A percentile compares a stretch with the other conserved stretches of the same genome.
Evolutionary conservation across 2,329 filamentous ascomycete species (phyloP).

Genomic region (Fusarium goolgardi): DNA sequence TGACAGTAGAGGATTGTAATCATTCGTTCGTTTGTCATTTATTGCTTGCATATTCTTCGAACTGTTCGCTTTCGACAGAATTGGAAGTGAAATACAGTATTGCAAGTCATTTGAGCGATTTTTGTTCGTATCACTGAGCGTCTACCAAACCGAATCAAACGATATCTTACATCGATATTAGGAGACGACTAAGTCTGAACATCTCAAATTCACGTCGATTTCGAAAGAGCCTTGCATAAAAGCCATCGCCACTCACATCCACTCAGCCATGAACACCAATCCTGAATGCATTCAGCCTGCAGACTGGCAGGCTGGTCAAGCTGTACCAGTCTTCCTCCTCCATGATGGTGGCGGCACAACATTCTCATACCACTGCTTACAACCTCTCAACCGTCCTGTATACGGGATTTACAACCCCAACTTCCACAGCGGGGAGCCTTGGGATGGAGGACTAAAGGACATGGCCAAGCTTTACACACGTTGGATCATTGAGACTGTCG

Average conservation of each 20-base stretch:
- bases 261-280: constrained; percentile 43
- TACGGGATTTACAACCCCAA: constrained; percentile 67
- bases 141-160: constrained; percentile 9
- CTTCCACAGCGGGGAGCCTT: constrained; percentile 60
- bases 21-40: not conserved
- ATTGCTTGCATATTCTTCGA: not conserved
- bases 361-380: constrained; percentile 67
- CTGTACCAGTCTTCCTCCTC: constrained; percentile 65
- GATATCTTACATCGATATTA: not conserved
- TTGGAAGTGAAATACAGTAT: not conserved
- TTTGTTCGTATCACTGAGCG: constrained; percentile 16
- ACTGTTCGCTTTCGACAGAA: not conserved
- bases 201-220: not conserved
- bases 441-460: constrained; percentile 64
- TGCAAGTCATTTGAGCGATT: constrained; percentile 32
- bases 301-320: constrained; percentile 45
- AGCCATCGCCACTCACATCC: not conserved
- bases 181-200: not conserved
- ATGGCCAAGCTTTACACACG: constrained; percentile 65
- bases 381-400: constrained; percentile 59
- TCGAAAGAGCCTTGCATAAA: not conserved
- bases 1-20: not conserved
- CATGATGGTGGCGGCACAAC: constrained; percentile 72
- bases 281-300: constrained; percentile 52
- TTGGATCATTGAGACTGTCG: constrained; percentile 57